A percentile compares a stretch with the other conserved stretches of the same genome.
phyloP scores from a whole-genome alignment of 169 alveolate species.

The Perkinsus marinus region DNA sequence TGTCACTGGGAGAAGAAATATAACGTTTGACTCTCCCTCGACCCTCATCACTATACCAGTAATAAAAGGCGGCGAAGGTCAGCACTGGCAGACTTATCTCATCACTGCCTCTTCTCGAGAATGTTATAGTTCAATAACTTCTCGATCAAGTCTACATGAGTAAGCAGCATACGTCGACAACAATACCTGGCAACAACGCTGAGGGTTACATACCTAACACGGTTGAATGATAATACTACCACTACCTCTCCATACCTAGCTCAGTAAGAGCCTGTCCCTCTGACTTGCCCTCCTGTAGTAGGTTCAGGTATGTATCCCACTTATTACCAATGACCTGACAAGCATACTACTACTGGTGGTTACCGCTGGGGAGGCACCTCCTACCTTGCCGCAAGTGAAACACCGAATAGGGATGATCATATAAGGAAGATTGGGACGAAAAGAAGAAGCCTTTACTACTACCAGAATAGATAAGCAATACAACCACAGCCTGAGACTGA shows the following conservation, averaged over 20 bases:
- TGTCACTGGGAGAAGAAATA: background rate
- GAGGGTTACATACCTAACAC: too few species aligned
- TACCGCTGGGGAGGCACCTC: background rate
- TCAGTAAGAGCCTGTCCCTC: background rate
- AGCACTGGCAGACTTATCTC: too few species aligned
- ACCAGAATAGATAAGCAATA: background rate
- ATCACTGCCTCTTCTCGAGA: background rate
- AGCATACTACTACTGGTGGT: background rate
- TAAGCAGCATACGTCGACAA: conserved; percentile 89
- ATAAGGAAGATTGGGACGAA: background rate
- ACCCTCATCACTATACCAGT: too few species aligned
- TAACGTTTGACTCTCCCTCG: background rate
- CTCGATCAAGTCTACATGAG: conserved; percentile 95
- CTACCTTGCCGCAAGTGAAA: conserved; percentile 95
- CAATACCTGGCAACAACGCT: conserved; percentile 46
- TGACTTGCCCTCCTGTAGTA: background rate
- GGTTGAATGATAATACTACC: background rate
- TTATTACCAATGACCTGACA: background rate
- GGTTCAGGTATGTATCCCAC: background rate
- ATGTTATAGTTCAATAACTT: conserved; percentile 88
- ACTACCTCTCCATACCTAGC: background rate
- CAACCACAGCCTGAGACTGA: background rate
- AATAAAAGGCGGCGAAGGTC: too few species aligned
- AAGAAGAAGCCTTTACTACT: background rate
- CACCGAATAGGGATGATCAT: conserved; percentile 99